phyloP scores from a whole-genome alignment of 129 eudicot species.

The Lactuca sativa region DNA sequence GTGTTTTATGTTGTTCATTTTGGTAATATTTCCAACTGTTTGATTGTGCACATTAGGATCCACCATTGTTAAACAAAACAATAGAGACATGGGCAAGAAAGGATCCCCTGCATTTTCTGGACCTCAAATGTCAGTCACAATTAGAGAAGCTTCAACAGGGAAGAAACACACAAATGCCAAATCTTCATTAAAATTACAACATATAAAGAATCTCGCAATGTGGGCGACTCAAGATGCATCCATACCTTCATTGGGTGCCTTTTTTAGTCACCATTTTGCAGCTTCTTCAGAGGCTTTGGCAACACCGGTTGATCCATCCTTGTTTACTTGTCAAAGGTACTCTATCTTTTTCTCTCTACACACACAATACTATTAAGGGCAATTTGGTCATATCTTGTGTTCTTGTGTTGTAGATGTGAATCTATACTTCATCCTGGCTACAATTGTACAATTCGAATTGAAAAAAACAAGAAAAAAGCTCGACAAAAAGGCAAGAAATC shows the following conservation, averaged over 20 bases:
- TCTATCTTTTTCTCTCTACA: neutral
- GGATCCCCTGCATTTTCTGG: conserved; percentile 30
- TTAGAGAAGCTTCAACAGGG: conserved; percentile 69
- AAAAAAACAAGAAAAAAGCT: conserved; percentile 46
- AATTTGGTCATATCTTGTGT: too few species aligned
- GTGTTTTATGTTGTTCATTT: too few species aligned
- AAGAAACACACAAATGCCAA: conserved; percentile 54
- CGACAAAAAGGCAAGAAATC: conserved; percentile 41
- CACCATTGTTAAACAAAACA: neutral
- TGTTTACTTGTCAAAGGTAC: conserved; percentile 73
- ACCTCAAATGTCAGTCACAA: conserved; percentile 42
- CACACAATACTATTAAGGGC: neutral
- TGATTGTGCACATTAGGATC: conserved; percentile 6
- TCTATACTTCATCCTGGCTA: conserved; percentile 77
- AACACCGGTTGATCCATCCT: conserved; percentile 53
- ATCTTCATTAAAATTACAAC: conserved; percentile 67
- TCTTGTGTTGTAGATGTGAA: conserved; percentile 74
- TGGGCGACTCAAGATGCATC: conserved; percentile 72
- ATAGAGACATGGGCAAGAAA: conserved; percentile 48
- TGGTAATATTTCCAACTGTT: neutral
- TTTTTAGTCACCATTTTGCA: conserved; percentile 68
- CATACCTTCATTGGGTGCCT: conserved; percentile 69
- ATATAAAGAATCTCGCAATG: conserved; percentile 61
- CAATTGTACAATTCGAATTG: conserved; percentile 74
- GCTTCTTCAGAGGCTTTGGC: conserved; percentile 62